A percentile compares a stretch with the other conserved stretches of the same genome.
These are phyloP conservation scores for Domatiomyces globalis DNA, from an alignment of 2,329 filamentous ascomycete genomes.

Conservation along the genomic window DNA sequence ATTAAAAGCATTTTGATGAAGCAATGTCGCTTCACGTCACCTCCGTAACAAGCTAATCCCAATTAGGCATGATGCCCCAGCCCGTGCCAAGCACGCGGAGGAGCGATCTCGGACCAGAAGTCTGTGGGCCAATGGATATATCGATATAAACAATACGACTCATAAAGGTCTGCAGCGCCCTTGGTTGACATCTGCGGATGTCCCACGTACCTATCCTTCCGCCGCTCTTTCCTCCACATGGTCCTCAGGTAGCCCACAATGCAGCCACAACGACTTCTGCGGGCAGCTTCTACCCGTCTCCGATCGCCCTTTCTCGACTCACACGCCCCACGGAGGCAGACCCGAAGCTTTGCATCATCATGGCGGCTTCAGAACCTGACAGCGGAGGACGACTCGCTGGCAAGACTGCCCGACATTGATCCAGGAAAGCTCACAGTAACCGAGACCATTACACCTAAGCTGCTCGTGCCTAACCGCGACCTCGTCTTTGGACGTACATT, in stretches of 20 bases:
- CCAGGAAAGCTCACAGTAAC: constrained; percentile 60
- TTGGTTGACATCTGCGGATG: too few relatives aligned
- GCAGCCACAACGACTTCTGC: background rate
- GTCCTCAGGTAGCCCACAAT: background rate
- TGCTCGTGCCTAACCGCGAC: constrained; percentile 58
- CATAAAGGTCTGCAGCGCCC: background rate
- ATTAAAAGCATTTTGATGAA: background rate
- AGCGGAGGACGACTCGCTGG: constrained; percentile 8
- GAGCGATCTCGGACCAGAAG: background rate
- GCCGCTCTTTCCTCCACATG: too few relatives aligned
- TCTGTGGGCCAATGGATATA: background rate
- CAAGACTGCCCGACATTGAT: constrained; percentile 52
- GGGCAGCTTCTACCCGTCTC: too few relatives aligned
- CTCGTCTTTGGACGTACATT: constrained; percentile 84
- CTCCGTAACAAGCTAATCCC: background rate
- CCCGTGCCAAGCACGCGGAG: background rate
- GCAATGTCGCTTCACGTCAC: background rate
- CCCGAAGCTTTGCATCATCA: constrained; percentile 12
- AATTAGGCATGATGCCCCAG: background rate
- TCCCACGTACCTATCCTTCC: too few relatives aligned
- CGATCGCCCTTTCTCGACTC: background rate
- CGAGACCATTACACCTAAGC: constrained; percentile 61
- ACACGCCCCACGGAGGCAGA: constrained; percentile 6
- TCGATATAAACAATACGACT: background rate
- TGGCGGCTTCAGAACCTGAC: constrained; percentile 7